phyloP scores from a whole-genome alignment of 306 rosid genomes.

The Trichosanthes cucumerina region DNA sequence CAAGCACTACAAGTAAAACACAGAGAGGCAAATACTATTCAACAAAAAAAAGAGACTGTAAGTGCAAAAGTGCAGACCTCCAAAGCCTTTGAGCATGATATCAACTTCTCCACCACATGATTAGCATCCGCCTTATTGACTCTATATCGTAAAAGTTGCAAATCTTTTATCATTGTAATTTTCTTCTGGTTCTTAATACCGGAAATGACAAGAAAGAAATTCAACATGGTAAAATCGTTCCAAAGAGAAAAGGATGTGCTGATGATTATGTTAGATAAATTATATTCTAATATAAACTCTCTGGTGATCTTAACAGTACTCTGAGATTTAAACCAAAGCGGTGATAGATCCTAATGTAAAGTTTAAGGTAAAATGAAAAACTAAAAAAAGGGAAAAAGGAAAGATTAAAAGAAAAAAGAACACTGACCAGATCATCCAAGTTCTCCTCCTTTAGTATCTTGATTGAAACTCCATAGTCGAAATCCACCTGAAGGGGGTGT shows the following conservation, averaged over 20 bases:
- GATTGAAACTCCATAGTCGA: slow-evolving; percentile 11
- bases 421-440: slow-evolving; percentile 45
- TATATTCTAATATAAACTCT: not conserved
- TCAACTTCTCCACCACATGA: slow-evolving; percentile 39
- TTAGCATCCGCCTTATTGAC: slow-evolving; percentile 38
- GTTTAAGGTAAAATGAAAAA: not conserved
- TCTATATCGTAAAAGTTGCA: slow-evolving; percentile 35
- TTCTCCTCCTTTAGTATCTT: slow-evolving; percentile 12
- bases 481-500: slow-evolving; percentile 8
- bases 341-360: not conserved
- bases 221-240: not conserved
- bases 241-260: not conserved
- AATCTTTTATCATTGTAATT: slow-evolving; percentile 25
- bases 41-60: not conserved
- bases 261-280: not conserved
- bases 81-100: slow-evolving; percentile 27
- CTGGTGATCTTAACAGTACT: not conserved
- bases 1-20: not conserved
- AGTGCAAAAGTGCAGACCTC: slow-evolving; percentile 33
- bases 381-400: not conserved
- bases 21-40: not conserved
- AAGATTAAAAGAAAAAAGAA: not conserved
- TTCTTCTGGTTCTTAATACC: slow-evolving; percentile 30
- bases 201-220: not conserved
- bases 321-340: not conserved